These are phyloP conservation scores for Fomitopsis pulvina DNA, from an alignment of 768 basidiomycete species.

Conservation along the genomic window DNA sequence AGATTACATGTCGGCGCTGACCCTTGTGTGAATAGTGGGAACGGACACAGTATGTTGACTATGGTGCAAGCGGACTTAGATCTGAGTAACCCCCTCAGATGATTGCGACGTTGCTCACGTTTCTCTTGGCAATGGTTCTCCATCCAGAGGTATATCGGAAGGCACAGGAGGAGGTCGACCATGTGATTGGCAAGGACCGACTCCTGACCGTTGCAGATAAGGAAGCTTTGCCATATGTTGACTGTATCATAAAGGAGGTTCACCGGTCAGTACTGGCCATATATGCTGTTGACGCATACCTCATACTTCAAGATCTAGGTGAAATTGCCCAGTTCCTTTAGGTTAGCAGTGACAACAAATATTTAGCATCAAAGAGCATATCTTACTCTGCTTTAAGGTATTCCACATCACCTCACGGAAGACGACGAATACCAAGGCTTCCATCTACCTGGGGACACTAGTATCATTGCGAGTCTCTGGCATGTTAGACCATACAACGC, in stretches of 20 bases:
- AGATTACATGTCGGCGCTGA: not conserved
- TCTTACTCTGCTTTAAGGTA: constrained; percentile 6
- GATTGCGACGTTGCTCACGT: constrained; percentile 16
- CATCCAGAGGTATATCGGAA: constrained; percentile 26
- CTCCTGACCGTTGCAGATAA: constrained; percentile 23
- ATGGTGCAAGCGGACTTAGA: not conserved
- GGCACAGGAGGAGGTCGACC: constrained; percentile 33
- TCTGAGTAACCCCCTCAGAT: constrained; percentile 1
- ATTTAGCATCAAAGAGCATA: not conserved
- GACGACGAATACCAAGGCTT: constrained; percentile 19
- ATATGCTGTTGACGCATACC: not conserved
- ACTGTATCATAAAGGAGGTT: constrained; percentile 29
- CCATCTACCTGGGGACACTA: constrained; percentile 9
- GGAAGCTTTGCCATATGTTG: constrained; percentile 22
- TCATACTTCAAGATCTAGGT: not conserved
- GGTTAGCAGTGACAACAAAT: not conserved
- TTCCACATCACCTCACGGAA: constrained; percentile 12
- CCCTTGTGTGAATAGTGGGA: not conserved
- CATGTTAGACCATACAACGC: not conserved
- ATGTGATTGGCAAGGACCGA: constrained; percentile 28
- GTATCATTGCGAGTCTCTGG: constrained; percentile 19
- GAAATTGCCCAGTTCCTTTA: not conserved
- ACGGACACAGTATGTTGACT: constrained; percentile 13
- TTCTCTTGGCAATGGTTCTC: constrained; percentile 27
- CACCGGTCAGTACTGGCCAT: constrained; percentile 8